Evolutionary conservation across 805 yeast genomes (phyloP), one percentile per base, ranked within the genome.

Genomic region (Candida silvicultrix): DNA sequence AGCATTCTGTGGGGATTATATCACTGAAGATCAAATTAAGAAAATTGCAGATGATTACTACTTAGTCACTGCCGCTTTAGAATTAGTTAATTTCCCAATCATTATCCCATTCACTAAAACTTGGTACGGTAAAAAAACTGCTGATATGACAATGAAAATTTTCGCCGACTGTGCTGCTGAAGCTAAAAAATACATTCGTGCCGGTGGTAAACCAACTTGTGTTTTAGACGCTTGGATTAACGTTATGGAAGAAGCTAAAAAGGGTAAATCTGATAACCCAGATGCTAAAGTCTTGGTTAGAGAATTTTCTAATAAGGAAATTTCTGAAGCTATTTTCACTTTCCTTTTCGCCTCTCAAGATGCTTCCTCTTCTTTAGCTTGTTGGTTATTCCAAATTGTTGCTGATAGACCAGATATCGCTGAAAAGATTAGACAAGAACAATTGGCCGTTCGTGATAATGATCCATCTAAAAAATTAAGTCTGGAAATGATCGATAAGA

Each of bases 341-440:
- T 94, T 94, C 68, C 72, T 94, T 65, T 94, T 94, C 67, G 99
- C 99, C 7, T 86, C 97, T 5, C 99, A 94, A 70, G 99, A 94
- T 69, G 99, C 99, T 21, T 86, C 97, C 8, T 89, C 97, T 1
- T 88, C 97, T 4, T 82, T 95, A 56, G 94, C 97, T 52, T 92
- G 98, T 68, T 94, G 99, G 99, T 75, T 94, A 60, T 94, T 92
- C 81, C 99, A 94, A 74, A 79, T 89, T 57, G 83, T 89, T 46
- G 90, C 97, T 50, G 99, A 94, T 66, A 80, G 97, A 61, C 97
- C 97, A 37, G 98, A 94, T 54, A 84, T 94, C 48, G 79, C 81
- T 65, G 74, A 67, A 37, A 90, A 90, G 67, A 78, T 94, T 53
- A 85, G 98, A 70, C 87, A 86, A 66, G 99, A 94, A 69, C 99